Evolutionary conservation across 768 basidiomycete genomes (phyloP).

Genomic region (Kwoniella pini): DNA sequence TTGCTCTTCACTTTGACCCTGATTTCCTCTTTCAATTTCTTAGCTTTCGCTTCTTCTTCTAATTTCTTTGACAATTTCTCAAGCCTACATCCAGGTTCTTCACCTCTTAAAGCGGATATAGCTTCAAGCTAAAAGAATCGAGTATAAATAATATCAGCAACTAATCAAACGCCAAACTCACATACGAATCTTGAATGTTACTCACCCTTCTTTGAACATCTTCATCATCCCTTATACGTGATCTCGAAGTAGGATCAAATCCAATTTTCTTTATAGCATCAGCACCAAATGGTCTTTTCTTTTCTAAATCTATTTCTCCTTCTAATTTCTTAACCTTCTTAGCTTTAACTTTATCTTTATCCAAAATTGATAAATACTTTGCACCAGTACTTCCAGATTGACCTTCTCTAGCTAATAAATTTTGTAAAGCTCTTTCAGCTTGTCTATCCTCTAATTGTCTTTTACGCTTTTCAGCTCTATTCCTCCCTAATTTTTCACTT

Average conservation of each 20-base stretch:
- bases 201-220: slow-evolving; percentile 30
- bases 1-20: not conserved
- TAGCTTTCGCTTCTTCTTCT: slow-evolving; percentile 7
- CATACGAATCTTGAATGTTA: not conserved
- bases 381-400: slow-evolving; percentile 60
- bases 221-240: slow-evolving; percentile 18
- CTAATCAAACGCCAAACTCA: not conserved
- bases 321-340: slow-evolving; percentile 55
- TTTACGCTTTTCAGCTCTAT: slow-evolving; percentile 71
- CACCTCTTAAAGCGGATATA: slow-evolving; percentile 15
- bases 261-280: slow-evolving; percentile 46
- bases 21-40: slow-evolving; percentile 11
- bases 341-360: slow-evolving; percentile 57
- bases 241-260: slow-evolving; percentile 43
- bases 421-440: slow-evolving; percentile 65
- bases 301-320: slow-evolving; percentile 64
- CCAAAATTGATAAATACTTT: slow-evolving; percentile 34
- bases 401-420: slow-evolving; percentile 65
- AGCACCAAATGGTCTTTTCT: slow-evolving; percentile 53
- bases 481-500: slow-evolving; percentile 73
- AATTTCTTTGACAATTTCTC: slow-evolving; percentile 14
- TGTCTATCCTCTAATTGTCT: slow-evolving; percentile 59
- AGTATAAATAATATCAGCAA: not conserved
- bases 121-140: slow-evolving; percentile 17
- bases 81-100: slow-evolving; percentile 17